Conservation (phyloP, 1,139 yeast genomes). For the Sugiyamaella japonica region DNA sequence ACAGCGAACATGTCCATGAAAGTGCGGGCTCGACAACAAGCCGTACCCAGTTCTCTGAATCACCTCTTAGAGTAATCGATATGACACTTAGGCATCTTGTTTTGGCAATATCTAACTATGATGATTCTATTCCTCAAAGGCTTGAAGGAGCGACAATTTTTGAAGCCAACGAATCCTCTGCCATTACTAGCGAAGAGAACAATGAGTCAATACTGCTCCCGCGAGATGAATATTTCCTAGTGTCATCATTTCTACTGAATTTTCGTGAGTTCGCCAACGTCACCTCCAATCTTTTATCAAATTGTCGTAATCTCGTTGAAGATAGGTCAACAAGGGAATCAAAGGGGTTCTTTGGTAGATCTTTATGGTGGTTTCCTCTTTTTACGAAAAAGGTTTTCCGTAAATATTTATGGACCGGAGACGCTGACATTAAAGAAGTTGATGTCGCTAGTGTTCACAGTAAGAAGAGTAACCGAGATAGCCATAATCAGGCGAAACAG, state of each 20-base stretch:
- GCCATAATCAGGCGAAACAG: conserved; percentile 10
- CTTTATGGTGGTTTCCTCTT: conserved; percentile 47
- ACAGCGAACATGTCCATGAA: background rate
- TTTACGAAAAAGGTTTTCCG: conserved; percentile 39
- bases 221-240: conserved; percentile 50
- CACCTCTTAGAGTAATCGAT: conserved; percentile 32
- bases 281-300: conserved; percentile 40
- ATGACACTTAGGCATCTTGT: conserved; percentile 34
- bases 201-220: conserved; percentile 40
- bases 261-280: conserved; percentile 45
- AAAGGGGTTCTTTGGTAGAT: conserved; percentile 42
- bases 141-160: conserved; percentile 22
- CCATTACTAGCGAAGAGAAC: conserved; percentile 16
- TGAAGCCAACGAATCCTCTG: conserved; percentile 17
- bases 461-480: background rate
- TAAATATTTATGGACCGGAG: conserved; percentile 40
- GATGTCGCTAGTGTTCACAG: conserved; percentile 27
- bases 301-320: conserved; percentile 38
- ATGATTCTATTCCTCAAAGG: conserved; percentile 29
- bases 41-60: background rate
- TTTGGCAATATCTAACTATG: conserved; percentile 41
- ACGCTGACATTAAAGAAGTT: conserved; percentile 29
- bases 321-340: conserved; percentile 40
- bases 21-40: no score
- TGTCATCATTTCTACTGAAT: conserved; percentile 51